Evolutionary conservation across 2,329 filamentous ascomycete species (phyloP).

Genomic region (Colletotrichum godetiae): DNA sequence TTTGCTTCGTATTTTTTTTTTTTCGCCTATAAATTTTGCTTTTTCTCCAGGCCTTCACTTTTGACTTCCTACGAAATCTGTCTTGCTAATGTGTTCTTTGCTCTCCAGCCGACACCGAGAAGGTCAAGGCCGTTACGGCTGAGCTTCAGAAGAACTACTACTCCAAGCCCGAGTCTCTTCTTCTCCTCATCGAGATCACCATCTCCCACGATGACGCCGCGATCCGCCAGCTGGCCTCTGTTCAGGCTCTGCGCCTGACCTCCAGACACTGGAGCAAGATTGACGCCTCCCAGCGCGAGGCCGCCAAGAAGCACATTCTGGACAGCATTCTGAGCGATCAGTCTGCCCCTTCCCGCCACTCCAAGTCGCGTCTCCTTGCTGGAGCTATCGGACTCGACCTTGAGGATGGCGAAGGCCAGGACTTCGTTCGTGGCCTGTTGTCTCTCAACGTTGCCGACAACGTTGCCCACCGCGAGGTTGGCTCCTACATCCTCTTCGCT

Average conservation of each 20-base stretch:
- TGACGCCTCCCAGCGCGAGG: conserved; percentile 78
- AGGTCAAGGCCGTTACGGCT: conserved; percentile 89
- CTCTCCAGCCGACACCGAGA: conserved; percentile 81
- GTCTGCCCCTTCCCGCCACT: conserved; percentile 82
- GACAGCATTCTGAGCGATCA: conserved; percentile 86
- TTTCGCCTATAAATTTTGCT: conserved; percentile 31
- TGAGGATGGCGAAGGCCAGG: conserved; percentile 77
- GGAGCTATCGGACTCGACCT: conserved; percentile 89
- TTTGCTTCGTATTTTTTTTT: conserved; percentile 27
- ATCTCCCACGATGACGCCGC: conserved; percentile 79
- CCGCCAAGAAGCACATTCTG: conserved; percentile 85
- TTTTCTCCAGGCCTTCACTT: conserved; percentile 10
- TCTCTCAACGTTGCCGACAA: conserved; percentile 81
- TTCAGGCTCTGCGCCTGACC: conserved; percentile 87
- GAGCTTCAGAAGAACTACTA: conserved; percentile 96
- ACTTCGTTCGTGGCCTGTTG: conserved; percentile 82
- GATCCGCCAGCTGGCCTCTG: conserved; percentile 89
- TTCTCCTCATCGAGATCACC: conserved; percentile 88
- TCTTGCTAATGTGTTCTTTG: conserved; percentile 45
- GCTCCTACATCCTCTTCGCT: conserved; percentile 92
- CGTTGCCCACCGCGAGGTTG: conserved; percentile 86
- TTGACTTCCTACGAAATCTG: background rate
- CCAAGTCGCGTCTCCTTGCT: conserved; percentile 87
- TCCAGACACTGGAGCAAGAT: conserved; percentile 87
- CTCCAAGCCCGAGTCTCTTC: conserved; percentile 83